Percentiles rank a stretch among this genome's conserved stretches.
phyloP scores from a whole-genome alignment of 768 basidiomycete species.

The Russula brevipes region DNA sequence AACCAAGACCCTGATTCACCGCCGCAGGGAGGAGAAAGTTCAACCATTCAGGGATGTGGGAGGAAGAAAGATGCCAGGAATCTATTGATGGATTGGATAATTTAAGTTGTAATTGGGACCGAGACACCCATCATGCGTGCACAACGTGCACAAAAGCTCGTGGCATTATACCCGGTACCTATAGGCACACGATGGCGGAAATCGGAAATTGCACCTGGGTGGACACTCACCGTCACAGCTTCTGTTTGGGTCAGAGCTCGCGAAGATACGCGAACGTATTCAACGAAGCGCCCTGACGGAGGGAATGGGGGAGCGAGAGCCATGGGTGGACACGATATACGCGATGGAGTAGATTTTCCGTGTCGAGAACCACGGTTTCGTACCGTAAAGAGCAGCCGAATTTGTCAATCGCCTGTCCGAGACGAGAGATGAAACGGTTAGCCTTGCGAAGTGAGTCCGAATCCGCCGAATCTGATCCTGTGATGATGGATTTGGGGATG shows the following conservation, averaged over 20 bases:
- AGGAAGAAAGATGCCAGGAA: not conserved
- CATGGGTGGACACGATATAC: not conserved
- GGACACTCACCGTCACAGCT: slow-evolving; percentile 47
- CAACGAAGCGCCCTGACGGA: slow-evolving; percentile 43
- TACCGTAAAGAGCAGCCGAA: not conserved
- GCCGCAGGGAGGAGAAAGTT: not conserved
- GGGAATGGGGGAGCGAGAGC: slow-evolving; percentile 35
- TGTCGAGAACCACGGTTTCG: not conserved
- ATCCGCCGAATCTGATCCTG: not conserved
- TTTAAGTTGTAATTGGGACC: not conserved
- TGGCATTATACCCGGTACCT: not conserved
- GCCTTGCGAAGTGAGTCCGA: not conserved
- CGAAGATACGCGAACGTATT: slow-evolving; percentile 51
- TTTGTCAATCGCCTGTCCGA: not conserved
- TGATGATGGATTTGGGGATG: not conserved
- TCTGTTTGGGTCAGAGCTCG: slow-evolving; percentile 42
- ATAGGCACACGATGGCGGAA: not conserved
- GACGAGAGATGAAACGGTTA: not conserved
- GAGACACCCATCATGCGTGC: not conserved
- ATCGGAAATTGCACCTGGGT: not conserved
- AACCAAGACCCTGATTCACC: not conserved
- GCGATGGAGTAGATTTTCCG: not conserved
- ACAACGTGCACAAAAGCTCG: not conserved
- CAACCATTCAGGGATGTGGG: not conserved
- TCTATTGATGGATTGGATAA: not conserved